phyloP scores from a whole-genome alignment of 2,329 filamentous ascomycete species.

The Periconia sp. region DNA sequence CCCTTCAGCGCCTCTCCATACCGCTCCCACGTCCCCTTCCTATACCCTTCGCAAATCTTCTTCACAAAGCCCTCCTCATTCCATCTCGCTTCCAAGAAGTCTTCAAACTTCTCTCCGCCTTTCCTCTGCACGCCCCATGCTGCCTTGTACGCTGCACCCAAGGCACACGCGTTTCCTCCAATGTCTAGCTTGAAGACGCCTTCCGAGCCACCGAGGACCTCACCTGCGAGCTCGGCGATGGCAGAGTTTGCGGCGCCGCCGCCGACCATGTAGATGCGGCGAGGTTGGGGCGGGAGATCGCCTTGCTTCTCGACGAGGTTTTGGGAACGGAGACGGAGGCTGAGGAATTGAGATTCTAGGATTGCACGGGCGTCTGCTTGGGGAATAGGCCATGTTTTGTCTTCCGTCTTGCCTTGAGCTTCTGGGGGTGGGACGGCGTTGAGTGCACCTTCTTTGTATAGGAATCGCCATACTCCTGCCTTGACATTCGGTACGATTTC shows the following conservation, averaged over 20 bases:
- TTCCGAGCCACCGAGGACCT: slow-evolving; percentile 86
- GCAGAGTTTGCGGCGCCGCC: slow-evolving; percentile 89
- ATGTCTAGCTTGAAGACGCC: slow-evolving; percentile 94
- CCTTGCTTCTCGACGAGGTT: slow-evolving; percentile 68
- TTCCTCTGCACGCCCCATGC: slow-evolving; percentile 84
- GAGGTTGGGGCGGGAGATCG: slow-evolving; percentile 78
- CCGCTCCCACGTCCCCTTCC: slow-evolving; percentile 72
- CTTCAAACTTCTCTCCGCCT: slow-evolving; percentile 78
- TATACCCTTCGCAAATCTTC: slow-evolving; percentile 83
- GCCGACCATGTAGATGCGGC: slow-evolving; percentile 91
- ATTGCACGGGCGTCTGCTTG: slow-evolving; percentile 80
- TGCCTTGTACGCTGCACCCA: slow-evolving; percentile 95
- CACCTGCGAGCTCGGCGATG: slow-evolving; percentile 82
- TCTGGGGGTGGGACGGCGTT: slow-evolving; percentile 51
- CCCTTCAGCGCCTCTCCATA: slow-evolving; percentile 80
- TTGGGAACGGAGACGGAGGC: slow-evolving; percentile 82
- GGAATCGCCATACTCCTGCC: slow-evolving; percentile 86
- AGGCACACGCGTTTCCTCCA: slow-evolving; percentile 90
- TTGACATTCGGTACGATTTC: slow-evolving; percentile 94
- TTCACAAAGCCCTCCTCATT: slow-evolving; percentile 81
- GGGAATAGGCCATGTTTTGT: slow-evolving; percentile 59
- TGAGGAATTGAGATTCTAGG: slow-evolving; percentile 93
- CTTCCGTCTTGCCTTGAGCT: slow-evolving; percentile 46
- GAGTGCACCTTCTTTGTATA: slow-evolving; percentile 59
- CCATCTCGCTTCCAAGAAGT: slow-evolving; percentile 84